Conservation (phyloP, 2,329 filamentous ascomycete genomes). For the Monilinia aucupariae region DNA sequence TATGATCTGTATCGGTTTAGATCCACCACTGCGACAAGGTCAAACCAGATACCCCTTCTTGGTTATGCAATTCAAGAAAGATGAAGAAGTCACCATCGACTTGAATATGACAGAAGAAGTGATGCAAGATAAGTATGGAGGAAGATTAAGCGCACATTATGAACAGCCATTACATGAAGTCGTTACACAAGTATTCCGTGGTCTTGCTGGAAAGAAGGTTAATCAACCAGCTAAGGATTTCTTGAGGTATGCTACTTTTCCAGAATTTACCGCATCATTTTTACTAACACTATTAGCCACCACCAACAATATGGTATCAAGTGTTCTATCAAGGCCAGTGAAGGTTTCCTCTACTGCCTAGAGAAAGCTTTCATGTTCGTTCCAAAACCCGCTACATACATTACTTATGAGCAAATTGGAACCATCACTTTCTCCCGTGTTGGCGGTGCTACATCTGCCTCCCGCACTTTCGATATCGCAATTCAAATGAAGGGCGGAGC, state of each 20-base stretch:
- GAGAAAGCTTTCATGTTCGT: conserved; percentile 99
- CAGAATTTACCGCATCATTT: conserved; percentile 1
- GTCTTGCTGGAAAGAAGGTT: conserved; percentile 90
- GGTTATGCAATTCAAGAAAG: conserved; percentile 98
- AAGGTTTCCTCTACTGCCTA: conserved; percentile 92
- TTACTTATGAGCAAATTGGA: conserved; percentile 87
- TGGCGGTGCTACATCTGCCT: conserved; percentile 85
- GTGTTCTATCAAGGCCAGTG: conserved; percentile 99
- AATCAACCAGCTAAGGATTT: conserved; percentile 93
- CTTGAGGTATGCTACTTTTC: conserved; percentile 52
- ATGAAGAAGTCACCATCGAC: conserved; percentile 94
- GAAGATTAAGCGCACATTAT: conserved; percentile 82
- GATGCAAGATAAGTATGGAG: conserved; percentile 79
- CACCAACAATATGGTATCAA: conserved; percentile 94
- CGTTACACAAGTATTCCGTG: conserved; percentile 91
- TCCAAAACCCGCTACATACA: conserved; percentile 95
- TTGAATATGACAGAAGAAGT: conserved; percentile 92
- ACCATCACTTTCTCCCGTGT: conserved; percentile 94
- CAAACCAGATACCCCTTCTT: conserved; percentile 97
- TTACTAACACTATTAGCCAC: conserved; percentile 51
- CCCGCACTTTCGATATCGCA: conserved; percentile 95
- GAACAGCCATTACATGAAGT: conserved; percentile 91
- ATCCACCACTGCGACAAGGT: conserved; percentile 90
- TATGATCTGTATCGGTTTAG: conserved; percentile 88
- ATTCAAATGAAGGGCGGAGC: conserved; percentile 83